Percentiles rank a stretch among this genome's conserved stretches.
phyloP scores from a whole-genome alignment of 1,284 basidiomycete genomes.

The Xerocomus amazonicus region DNA sequence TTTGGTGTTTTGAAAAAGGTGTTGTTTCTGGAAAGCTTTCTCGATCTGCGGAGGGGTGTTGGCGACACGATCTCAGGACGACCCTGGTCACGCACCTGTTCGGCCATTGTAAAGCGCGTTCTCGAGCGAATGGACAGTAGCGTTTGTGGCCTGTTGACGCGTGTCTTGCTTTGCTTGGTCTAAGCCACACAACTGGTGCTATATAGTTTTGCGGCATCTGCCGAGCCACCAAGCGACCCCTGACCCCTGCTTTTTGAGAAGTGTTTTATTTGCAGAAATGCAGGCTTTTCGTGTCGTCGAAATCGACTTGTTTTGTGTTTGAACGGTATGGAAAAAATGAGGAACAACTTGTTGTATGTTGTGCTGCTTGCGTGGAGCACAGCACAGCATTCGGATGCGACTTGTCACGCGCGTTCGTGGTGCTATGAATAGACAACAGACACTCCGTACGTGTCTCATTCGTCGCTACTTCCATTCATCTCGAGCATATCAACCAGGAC shows the following conservation, averaged over 20 bases:
- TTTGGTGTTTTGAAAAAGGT: constrained; percentile 98
- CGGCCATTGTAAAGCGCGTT: constrained; percentile 26
- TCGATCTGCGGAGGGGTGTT: constrained; percentile 59
- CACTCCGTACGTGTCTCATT: constrained; percentile 48
- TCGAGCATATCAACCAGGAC: constrained; percentile 40
- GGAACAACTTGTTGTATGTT: too few species aligned
- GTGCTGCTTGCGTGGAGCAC: too few species aligned
- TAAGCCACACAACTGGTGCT: constrained; percentile 47
- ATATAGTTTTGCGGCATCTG: constrained; percentile 44
- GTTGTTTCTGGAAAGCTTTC: constrained; percentile 96
- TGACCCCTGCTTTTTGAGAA: too few species aligned
- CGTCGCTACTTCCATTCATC: neutral
- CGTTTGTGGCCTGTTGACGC: constrained; percentile 33
- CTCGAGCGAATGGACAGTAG: constrained; percentile 26
- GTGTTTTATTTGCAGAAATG: too few species aligned
- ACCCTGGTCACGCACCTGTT: constrained; percentile 25
- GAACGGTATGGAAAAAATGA: too few species aligned
- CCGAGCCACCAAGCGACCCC: constrained; percentile 26
- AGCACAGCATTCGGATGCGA: constrained; percentile 13
- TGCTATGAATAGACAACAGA: constrained; percentile 62
- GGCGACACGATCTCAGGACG: neutral
- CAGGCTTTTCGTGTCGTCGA: too few species aligned
- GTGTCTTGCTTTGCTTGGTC: constrained; percentile 4
- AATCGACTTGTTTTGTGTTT: too few species aligned
- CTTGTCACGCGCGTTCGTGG: constrained; percentile 15